Evolutionary conservation across 2,329 filamentous ascomycete species (phyloP).

Genomic region (Fusarium burgessii): DNA sequence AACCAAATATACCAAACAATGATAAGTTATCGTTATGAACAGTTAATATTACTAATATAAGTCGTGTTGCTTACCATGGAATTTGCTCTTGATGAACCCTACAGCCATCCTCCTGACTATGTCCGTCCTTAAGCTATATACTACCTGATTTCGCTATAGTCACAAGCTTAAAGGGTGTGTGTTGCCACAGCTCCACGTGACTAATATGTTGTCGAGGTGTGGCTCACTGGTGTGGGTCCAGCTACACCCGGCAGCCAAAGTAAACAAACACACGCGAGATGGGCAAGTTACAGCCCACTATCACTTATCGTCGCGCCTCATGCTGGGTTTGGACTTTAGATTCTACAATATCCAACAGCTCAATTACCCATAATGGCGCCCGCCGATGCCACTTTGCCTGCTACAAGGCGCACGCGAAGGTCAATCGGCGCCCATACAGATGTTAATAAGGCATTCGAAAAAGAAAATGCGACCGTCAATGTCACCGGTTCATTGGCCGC

Average conservation of each 20-base stretch:
- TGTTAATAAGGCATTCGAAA: constrained; percentile 68
- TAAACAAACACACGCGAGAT: constrained; percentile 56
- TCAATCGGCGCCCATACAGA: constrained; percentile 74
- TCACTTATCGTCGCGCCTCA: constrained; percentile 42
- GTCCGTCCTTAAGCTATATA: too few species aligned
- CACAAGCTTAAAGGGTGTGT: too few species aligned
- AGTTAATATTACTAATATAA: too few species aligned
- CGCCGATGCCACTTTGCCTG: constrained; percentile 63
- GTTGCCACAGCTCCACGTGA: too few species aligned
- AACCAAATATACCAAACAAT: too few species aligned
- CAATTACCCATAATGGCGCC: constrained; percentile 49
- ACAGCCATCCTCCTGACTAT: too few species aligned
- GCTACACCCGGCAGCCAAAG: constrained; percentile 46
- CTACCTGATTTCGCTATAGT: too few species aligned
- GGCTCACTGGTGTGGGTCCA: constrained; percentile 36
- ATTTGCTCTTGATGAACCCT: too few species aligned
- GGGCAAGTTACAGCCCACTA: constrained; percentile 36
- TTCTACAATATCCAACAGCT: constrained; percentile 31
- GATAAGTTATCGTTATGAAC: too few species aligned
- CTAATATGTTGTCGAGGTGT: too few species aligned
- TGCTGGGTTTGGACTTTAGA: constrained; percentile 32
- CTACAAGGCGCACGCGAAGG: constrained; percentile 72
- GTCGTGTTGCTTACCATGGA: too few species aligned
- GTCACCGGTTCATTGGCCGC: constrained; percentile 65
- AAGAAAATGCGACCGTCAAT: constrained; percentile 83